Conservation (phyloP, 805 yeast species). For the Trichomonascus vanleenenianus region DNA sequence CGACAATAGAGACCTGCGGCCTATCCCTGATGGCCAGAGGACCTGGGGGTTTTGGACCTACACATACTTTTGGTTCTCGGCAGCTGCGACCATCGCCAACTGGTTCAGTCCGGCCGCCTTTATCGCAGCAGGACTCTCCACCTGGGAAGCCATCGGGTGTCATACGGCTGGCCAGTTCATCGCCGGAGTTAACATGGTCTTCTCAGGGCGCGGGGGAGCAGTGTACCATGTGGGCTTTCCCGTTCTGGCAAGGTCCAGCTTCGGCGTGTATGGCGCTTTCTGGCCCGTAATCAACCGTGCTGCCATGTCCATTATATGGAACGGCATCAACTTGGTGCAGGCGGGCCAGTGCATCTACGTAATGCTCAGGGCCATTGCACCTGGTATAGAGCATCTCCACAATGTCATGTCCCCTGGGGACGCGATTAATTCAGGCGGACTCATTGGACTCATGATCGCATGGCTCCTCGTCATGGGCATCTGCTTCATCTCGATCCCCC, state of each 20-base stretch:
- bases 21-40: constrained; percentile 6
- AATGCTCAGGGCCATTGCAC: constrained; percentile 11
- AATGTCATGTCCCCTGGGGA: constrained; percentile 7
- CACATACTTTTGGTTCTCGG: constrained; percentile 11
- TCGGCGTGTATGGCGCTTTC: constrained; percentile 12
- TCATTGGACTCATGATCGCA: constrained; percentile 10
- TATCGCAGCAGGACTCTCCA: constrained; percentile 7
- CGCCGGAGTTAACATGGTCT: constrained; percentile 11
- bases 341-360: constrained; percentile 14
- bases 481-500: constrained; percentile 10
- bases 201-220: constrained; percentile 13
- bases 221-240: constrained; percentile 15
- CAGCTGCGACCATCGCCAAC: constrained; percentile 12
- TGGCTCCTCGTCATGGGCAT: constrained; percentile 5
- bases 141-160: constrained; percentile 13
- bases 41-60: constrained; percentile 12
- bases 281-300: constrained; percentile 13
- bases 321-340: constrained; percentile 10
- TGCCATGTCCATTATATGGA: constrained; percentile 12
- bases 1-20: constrained; percentile 11
- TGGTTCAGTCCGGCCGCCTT: constrained; percentile 11
- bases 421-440: constrained; percentile 10
- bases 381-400: constrained; percentile 7
- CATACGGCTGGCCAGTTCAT: constrained; percentile 12
- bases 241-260: constrained; percentile 11